Conservation (phyloP, 208 protist genomes). For the Crithidia sp. region DNA sequence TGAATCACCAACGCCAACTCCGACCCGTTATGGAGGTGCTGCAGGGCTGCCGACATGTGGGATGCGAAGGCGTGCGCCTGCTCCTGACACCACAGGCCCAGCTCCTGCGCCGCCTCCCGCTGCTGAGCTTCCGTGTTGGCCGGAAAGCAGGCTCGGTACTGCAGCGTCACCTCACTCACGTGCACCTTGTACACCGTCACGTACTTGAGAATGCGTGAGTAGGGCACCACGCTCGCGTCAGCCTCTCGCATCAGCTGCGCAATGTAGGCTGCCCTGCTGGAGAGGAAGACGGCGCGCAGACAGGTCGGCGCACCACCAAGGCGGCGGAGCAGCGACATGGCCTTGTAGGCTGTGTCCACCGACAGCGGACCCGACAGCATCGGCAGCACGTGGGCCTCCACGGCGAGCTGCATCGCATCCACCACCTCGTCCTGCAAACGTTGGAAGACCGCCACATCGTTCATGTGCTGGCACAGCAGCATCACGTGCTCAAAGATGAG, state of each 20-base stretch:
- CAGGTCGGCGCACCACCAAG: slow-evolving; percentile 42
- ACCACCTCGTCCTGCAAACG: slow-evolving; percentile 33
- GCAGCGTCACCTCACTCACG: slow-evolving; percentile 72
- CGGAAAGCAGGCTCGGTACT: slow-evolving; percentile 79
- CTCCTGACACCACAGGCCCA: slow-evolving; percentile 58
- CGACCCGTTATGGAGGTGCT: slow-evolving; percentile 67
- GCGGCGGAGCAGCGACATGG: slow-evolving; percentile 61
- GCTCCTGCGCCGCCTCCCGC: slow-evolving; percentile 11
- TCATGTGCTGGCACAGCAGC: slow-evolving; percentile 42
- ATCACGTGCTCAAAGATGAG: slow-evolving; percentile 74
- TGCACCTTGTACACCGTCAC: slow-evolving; percentile 81
- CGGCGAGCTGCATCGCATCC: slow-evolving; percentile 38
- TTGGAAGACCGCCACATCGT: slow-evolving; percentile 38
- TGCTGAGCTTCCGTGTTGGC: slow-evolving; percentile 26
- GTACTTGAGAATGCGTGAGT: slow-evolving; percentile 63
- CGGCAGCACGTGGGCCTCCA: slow-evolving; percentile 62
- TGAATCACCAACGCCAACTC: slow-evolving; percentile 80
- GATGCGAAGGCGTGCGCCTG: slow-evolving; percentile 53
- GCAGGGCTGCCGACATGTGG: slow-evolving; percentile 43
- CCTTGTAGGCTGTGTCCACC: slow-evolving; percentile 69
- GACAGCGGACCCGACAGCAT: slow-evolving; percentile 64
- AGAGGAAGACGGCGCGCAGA: slow-evolving; percentile 66
- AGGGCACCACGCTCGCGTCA: slow-evolving; percentile 44
- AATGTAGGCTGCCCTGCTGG: slow-evolving; percentile 51
- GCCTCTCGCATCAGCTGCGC: slow-evolving; percentile 50